Base-by-base conservation (phyloP, 2,329 filamentous ascomycete species). In the Aaosphaeria arxii region DNA sequence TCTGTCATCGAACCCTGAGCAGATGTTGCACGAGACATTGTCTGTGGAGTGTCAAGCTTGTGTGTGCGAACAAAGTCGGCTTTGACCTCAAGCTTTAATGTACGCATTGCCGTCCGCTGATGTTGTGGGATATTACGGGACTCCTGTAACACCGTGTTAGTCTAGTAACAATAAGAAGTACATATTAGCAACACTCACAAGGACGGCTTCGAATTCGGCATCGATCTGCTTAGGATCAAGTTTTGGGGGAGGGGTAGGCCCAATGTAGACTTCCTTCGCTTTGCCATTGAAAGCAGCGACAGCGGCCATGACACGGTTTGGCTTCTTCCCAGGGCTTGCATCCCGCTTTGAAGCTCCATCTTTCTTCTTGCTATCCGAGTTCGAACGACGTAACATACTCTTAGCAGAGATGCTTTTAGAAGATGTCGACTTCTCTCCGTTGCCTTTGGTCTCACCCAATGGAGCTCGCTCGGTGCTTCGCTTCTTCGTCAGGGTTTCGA, bases 51-150 rank as follows among this genome's bases (percentile, higher is more conserved):
- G 77, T 67, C 77, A 75, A 71, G 79, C 85, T 88, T 89, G 66
- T 96, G 89, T 67, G 95, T 91, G 45, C 87, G 86, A 60, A 97
- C 91, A 61, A 99, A 95, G 64, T 97, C 91, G 66, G 91, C 89
- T 73, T 99, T 99, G 75, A 97, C 91, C 33, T 88, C 87, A 55
- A 89, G 81, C 53, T 89, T 90, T 51, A 99, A 76, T 48, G 86
- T 91, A 41, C 92, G 83, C 91, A 99, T 96, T 74, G 95, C 95
- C 70, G 92, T 90, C 47, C 92, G 82, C 77, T 96, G 91, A 55
- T 96, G 88, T 63, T 95, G 89, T 3, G 92, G 91, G 46, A 97
- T 95, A 62, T 97, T 96, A 54, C 92, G 83, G 13, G 91, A 85
- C 66, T 96, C 90, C 70, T 95, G 35, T 72, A 52, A 81, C 75